A percentile compares a stretch with the other conserved stretches of the same genome.
phyloP scores from a whole-genome alignment of 2,329 filamentous ascomycete genomes.

The Colletotrichum sansevieriae region DNA sequence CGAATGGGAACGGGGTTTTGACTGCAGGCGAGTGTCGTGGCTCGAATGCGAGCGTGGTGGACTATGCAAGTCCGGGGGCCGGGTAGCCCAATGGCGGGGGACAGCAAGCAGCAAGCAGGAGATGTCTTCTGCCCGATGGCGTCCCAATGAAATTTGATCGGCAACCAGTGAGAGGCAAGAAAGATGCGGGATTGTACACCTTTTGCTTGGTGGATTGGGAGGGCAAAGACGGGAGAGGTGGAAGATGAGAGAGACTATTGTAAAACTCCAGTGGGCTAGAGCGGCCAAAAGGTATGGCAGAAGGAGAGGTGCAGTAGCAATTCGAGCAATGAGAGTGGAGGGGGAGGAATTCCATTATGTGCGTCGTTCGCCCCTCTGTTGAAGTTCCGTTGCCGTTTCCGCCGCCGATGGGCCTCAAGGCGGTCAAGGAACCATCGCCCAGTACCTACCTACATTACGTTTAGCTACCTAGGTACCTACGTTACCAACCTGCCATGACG shows the following conservation, averaged over 20 bases:
- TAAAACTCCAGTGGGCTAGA: background rate
- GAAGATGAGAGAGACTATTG: constrained; percentile 30
- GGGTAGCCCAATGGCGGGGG: constrained; percentile 41
- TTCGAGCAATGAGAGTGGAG: constrained; percentile 21
- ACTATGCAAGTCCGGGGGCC: constrained; percentile 41
- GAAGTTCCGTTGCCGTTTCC: constrained; percentile 29
- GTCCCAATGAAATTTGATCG: constrained; percentile 36
- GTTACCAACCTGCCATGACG: no score
- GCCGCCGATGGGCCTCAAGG: constrained; percentile 34
- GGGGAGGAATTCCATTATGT: constrained; percentile 31
- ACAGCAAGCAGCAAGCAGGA: constrained; percentile 9
- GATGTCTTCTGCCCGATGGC: constrained; percentile 34
- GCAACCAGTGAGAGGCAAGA: constrained; percentile 5
- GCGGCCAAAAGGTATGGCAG: background rate
- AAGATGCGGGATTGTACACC: constrained; percentile 3
- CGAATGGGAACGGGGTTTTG: constrained; percentile 46
- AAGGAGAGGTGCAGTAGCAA: constrained; percentile 10
- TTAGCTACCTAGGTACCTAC: no score
- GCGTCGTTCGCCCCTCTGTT: constrained; percentile 40
- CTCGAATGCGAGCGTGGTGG: constrained; percentile 55
- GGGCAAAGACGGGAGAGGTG: constrained; percentile 8
- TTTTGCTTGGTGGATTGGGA: background rate
- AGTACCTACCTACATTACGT: no score
- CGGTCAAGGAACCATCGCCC: constrained; percentile 29
- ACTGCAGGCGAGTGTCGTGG: constrained; percentile 54